A percentile compares a stretch with the other conserved stretches of the same genome.
Evolutionary conservation across 371 early-diverging fungal genomes (phyloP).

Genomic region (Mortierella sp.): DNA sequence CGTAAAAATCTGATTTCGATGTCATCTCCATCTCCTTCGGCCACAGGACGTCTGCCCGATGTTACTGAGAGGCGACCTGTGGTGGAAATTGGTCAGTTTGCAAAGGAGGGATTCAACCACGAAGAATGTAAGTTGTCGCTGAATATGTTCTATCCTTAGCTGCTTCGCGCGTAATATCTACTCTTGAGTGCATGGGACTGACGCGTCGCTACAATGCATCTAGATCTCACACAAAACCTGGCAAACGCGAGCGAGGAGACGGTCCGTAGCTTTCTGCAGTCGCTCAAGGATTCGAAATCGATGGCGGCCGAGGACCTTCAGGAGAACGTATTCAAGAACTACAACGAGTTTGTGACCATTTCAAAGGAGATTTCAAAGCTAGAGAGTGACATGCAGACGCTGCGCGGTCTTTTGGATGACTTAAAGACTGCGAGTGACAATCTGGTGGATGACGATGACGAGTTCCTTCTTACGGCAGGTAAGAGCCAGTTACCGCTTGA

Average conservation of each 20-base stretch:
- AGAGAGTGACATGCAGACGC: slow-evolving; percentile 78
- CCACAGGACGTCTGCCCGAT: slow-evolving; percentile 5
- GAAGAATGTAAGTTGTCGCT: slow-evolving; percentile 53
- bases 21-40: slow-evolving; percentile 28
- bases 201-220: background rate
- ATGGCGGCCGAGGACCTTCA: slow-evolving; percentile 86
- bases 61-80: slow-evolving; percentile 15
- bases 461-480: slow-evolving; percentile 52
- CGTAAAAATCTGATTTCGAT: slow-evolving; percentile 41
- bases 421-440: slow-evolving; percentile 72
- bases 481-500: too few relatives aligned
- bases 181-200: background rate
- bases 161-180: background rate
- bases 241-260: slow-evolving; percentile 72
- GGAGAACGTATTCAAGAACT: slow-evolving; percentile 92
- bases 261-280: slow-evolving; percentile 67
- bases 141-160: background rate
- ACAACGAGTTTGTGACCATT: slow-evolving; percentile 93
- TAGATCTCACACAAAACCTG: slow-evolving; percentile 66
- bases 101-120: slow-evolving; percentile 51
- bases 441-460: slow-evolving; percentile 62
- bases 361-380: slow-evolving; percentile 91
- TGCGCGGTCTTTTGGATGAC: slow-evolving; percentile 78
- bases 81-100: slow-evolving; percentile 53
- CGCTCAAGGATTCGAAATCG: slow-evolving; percentile 79